Percentiles rank a stretch among this genome's conserved stretches.
These are phyloP conservation scores for Verticillium tricorpus DNA, from an alignment of 2,329 filamentous ascomycete genomes.

Conservation along the genomic window DNA sequence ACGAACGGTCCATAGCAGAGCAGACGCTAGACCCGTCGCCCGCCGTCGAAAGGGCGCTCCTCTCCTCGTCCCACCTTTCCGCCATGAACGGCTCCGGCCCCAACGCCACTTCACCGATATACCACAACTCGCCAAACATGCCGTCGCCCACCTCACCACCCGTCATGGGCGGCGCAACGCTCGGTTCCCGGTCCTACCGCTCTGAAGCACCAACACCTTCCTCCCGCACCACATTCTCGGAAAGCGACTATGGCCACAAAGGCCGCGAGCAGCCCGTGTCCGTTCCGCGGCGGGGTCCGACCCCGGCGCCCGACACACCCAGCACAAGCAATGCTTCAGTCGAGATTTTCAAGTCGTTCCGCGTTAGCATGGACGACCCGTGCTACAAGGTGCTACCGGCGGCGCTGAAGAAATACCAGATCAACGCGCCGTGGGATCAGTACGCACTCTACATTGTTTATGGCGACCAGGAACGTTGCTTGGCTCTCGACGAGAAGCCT, in stretches of 20 bases:
- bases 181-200: constrained; percentile 58
- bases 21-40: constrained; percentile 64
- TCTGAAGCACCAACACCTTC: constrained; percentile 49
- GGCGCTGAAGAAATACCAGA: constrained; percentile 95
- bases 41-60: constrained; percentile 61
- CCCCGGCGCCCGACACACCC: constrained; percentile 58
- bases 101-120: constrained; percentile 45
- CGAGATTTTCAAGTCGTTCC: constrained; percentile 98
- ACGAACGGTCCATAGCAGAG: constrained; percentile 61
- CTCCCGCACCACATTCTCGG: constrained; percentile 48
- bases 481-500: constrained; percentile 88
- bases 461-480: constrained; percentile 93
- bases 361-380: constrained; percentile 95
- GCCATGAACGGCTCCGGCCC: constrained; percentile 63
- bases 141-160: constrained; percentile 68
- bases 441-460: constrained; percentile 98
- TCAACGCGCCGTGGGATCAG: constrained; percentile 95
- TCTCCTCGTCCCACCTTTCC: constrained; percentile 65
- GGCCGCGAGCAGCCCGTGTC: constrained; percentile 28
- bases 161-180: constrained; percentile 48
- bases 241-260: constrained; percentile 19
- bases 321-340: constrained; percentile 58
- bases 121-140: constrained; percentile 61
- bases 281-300: constrained; percentile 55
- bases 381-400: constrained; percentile 96